These are phyloP conservation scores for Taphrina deformans DNA, from an alignment of 1,139 yeast species.

Conservation along the genomic window DNA sequence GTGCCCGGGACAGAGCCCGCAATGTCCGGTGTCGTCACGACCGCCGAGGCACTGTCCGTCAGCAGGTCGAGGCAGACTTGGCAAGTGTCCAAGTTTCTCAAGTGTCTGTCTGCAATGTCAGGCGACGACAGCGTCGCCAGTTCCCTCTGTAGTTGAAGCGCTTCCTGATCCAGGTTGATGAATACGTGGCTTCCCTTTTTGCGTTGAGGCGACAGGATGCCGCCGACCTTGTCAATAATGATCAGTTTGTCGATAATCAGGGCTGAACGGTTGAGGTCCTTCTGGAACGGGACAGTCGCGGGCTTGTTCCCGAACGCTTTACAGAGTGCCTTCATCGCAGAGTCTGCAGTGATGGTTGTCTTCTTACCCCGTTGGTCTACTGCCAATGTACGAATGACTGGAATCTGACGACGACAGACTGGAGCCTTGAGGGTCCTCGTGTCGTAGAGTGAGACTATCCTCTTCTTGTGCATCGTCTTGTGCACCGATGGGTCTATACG, in stretches of 20 bases:
- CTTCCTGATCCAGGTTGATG: conserved; percentile 82
- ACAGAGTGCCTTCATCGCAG: conserved; percentile 46
- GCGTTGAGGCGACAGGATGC: conserved; percentile 84
- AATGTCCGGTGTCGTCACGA: conserved; percentile 54
- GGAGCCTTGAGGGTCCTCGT: conserved; percentile 30
- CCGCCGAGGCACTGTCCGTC: conserved; percentile 55
- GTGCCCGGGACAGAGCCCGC: conserved; percentile 46
- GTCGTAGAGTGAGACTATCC: conserved; percentile 37
- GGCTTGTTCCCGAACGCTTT: conserved; percentile 40
- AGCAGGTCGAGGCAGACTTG: conserved; percentile 50
- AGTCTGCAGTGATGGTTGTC: conserved; percentile 48
- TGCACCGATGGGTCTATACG: background rate
- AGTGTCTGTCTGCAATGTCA: conserved; percentile 50
- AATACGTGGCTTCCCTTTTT: conserved; percentile 76
- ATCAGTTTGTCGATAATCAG: conserved; percentile 69
- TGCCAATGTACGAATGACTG: conserved; percentile 7
- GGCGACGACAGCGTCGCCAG: conserved; percentile 50
- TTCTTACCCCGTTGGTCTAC: conserved; percentile 49
- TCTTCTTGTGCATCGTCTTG: conserved; percentile 40
- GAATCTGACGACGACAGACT: conserved; percentile 26
- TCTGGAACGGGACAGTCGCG: background rate
- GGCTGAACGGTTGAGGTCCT: background rate
- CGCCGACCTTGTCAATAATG: conserved; percentile 77
- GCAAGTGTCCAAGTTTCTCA: conserved; percentile 58
- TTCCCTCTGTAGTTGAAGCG: conserved; percentile 63